phyloP scores from a whole-genome alignment of 352 stramenopile genomes.

The Globisporangium iwayamae region DNA sequence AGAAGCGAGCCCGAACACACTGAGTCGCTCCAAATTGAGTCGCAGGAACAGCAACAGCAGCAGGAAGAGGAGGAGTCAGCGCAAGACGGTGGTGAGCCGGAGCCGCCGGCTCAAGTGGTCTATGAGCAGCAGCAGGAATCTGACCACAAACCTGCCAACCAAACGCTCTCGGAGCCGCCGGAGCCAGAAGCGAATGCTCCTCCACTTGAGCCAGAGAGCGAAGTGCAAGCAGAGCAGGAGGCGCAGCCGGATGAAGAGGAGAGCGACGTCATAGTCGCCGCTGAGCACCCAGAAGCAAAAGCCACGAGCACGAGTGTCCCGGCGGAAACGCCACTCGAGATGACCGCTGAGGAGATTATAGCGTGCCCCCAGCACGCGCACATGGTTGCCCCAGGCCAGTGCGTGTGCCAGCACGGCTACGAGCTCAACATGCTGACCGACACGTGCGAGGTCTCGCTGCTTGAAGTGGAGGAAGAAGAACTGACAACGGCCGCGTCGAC shows the following conservation, averaged over 20 bases:
- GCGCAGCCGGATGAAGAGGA: not conserved
- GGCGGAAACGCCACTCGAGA: not conserved
- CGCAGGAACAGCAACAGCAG: not conserved
- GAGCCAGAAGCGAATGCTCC: not conserved
- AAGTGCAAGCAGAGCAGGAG: not conserved
- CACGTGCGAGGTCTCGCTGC: conserved; percentile 27
- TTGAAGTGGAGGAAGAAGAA: not conserved
- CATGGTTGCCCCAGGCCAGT: conserved; percentile 26
- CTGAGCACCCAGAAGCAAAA: not conserved
- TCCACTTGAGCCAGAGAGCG: not conserved
- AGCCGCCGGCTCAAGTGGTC: not conserved
- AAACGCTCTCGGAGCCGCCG: not conserved
- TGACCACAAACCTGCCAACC: not conserved
- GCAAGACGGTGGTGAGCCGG: not conserved
- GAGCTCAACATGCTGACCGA: conserved; percentile 23
- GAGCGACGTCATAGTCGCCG: not conserved
- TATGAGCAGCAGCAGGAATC: not conserved
- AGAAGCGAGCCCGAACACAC: not conserved
- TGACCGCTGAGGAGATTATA: not conserved
- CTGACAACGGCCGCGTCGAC: not conserved
- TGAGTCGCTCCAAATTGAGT: not conserved
- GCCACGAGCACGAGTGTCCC: not conserved
- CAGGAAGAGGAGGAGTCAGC: not conserved
- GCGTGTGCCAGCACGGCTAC: conserved; percentile 43
- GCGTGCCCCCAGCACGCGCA: conserved; percentile 37